Base-by-base conservation (phyloP, 139 green algal genomes). In the Micromonas pusilla region DNA sequence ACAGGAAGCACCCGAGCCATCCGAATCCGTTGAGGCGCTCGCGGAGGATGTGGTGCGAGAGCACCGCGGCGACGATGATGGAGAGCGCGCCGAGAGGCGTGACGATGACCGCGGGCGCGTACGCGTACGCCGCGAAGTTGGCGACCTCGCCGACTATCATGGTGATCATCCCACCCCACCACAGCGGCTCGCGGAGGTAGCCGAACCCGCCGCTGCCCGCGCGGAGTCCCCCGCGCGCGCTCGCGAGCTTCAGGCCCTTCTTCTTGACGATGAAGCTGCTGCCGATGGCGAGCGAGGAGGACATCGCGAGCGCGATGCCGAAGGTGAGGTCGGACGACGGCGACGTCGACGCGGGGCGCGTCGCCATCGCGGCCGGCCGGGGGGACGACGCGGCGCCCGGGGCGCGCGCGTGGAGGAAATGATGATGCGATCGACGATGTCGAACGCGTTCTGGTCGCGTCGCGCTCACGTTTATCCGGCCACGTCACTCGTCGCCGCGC, bases 211-310 rank as follows among this genome's bases (percentile, higher is more conserved):
- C 94, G n/a, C 79, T 82, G n/a, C 93, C 94, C 96, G 89, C 77
- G 52, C 36, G 37, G n/a, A 31, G 0, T 1, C 34, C 4, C 25
- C 54, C n/a, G 26, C 13, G 9, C 1, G 16, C 21, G 3, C 90
- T 91, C 9, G 95, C 94, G 20, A 87, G 79, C 0, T 88, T 73
- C 31, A 98, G 83, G 0, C 95, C 94, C 32, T 96, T 92, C 81
- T 98, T 98, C 73, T 98, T 98, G n/a, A 98, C 86, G 26, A 98
- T 97, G 81, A 98, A 98, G 80, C 89, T 96, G 0, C 91, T 85
- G 6, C 94, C 94, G 20, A 98, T 98, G 84, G 98, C 97, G 19
- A 95, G 54, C 3, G 85, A 90, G 21, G 85, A 93, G 78, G 81
- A 88, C 6, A 96, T 52, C 3, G 94, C 94, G 52, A 98, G 86